A percentile compares a stretch with the other conserved stretches of the same genome.
These are phyloP conservation scores for Arabidopsis thaliana DNA, from an alignment of 345 rosid species.

Conservation along the genomic window DNA sequence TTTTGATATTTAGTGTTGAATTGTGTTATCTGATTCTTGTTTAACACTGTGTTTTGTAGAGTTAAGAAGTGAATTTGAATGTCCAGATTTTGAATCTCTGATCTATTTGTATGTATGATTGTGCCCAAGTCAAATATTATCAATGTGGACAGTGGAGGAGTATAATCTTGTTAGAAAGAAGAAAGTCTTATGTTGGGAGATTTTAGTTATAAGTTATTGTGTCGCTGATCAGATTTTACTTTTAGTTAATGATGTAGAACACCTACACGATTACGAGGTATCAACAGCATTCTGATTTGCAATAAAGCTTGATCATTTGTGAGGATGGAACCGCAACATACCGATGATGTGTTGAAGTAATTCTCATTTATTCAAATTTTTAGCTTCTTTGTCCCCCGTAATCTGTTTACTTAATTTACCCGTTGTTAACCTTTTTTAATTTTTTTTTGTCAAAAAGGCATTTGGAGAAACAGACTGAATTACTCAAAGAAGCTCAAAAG, in stretches of 20 bases:
- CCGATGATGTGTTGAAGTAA: conserved; percentile 37
- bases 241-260: not conserved
- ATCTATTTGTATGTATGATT: not conserved
- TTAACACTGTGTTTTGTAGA: conserved; percentile 6
- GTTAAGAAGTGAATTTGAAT: conserved; percentile 11
- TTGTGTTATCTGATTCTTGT: conserved; percentile 24
- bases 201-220: not conserved
- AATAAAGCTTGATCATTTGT: conserved; percentile 16
- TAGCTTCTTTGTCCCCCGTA: conserved; percentile 21
- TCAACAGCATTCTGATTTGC: not conserved
- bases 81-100: not conserved
- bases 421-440: not conserved
- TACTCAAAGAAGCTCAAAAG: conserved; percentile 51
- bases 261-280: not conserved
- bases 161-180: conserved; percentile 16
- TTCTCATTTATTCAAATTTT: not conserved
- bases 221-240: conserved; percentile 7
- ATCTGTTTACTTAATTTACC: not conserved
- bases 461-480: conserved; percentile 65
- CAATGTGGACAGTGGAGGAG: not conserved
- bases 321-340: conserved; percentile 43
- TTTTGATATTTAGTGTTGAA: conserved; percentile 19
- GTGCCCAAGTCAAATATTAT: not conserved
- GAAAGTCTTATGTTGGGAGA: not conserved
- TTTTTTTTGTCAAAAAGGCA: conserved; percentile 47